Evolutionary conservation across 1,139 yeast genomes (phyloP), one percentile per base, ranked within the genome.

Genomic region (Taphrina confusa): DNA sequence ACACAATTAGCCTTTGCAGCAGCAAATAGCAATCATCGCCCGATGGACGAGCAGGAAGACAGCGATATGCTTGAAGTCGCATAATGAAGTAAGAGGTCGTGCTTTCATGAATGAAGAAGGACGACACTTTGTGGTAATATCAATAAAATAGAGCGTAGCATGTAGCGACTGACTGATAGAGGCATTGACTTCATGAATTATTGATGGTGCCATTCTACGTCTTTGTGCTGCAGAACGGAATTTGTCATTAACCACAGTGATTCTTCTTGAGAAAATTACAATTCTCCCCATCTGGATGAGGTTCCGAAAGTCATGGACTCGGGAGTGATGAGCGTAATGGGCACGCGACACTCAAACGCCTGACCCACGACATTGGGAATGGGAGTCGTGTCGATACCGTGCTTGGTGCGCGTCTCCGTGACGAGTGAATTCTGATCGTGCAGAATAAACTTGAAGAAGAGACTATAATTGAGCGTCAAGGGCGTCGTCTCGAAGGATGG

Each of bases 341-440:
- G 49, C 8, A 52, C 40, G 20, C 49, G 47, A 22, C 57, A 52
- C 25, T 52, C 57, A 23, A 52, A 52, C 11, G 49, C 27, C 30
- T 52, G 47, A 23, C 39, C 57, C 2, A 30, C 47, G 8, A 52
- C 57, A 11, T 28, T n/a, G 4, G 9, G 27, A 11, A 28, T 6
- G 6, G 57, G 57, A 14, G 23, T 33, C 30, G 36, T 14, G 22
- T 52, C 49, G 30, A 52, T 33, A 9, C 57, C 57, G 40, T 52
- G 49, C 23, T 42, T 52, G 14, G 40, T 44, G n/a, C 46, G 47
- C 12, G 39, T 9, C 31, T 40, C 49, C n/a, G 12, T 31, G 9
- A 40, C 14, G 40, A 42, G 25, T 14, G 27, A 20, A 12, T 11
- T 33, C 22, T 42, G 28, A 16, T 52, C 49, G 12, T 37, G 27